Conservation (phyloP, 2,329 filamentous ascomycete genomes). For the Incumbomyces lentus region DNA sequence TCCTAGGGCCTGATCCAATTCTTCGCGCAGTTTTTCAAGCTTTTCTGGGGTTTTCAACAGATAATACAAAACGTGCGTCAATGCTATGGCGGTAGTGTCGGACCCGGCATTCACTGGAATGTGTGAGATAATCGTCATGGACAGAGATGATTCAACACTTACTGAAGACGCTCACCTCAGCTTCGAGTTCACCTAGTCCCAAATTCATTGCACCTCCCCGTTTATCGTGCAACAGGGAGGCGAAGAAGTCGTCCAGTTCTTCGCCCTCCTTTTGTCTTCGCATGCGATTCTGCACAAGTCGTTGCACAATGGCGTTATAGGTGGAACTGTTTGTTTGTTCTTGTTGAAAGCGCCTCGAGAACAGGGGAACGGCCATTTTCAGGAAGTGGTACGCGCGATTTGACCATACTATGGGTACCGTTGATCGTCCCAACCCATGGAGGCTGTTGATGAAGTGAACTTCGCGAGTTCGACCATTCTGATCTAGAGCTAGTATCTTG, state of each 20-base stretch:
- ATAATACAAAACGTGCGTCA: constrained; percentile 2
- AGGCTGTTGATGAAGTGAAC: constrained; percentile 18
- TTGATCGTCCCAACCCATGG: constrained; percentile 5
- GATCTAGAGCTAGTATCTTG: constrained; percentile 18
- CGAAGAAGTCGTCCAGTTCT: constrained; percentile 46
- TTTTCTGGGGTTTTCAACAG: constrained; percentile 5
- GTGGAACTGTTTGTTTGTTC: constrained; percentile 20
- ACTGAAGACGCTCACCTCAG: constrained; percentile 10
- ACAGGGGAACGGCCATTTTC: constrained; percentile 12
- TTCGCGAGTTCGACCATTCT: constrained; percentile 15
- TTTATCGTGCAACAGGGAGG: constrained; percentile 39
- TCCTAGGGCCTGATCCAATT: constrained; percentile 9
- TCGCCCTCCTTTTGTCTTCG: constrained; percentile 39
- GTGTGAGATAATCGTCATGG: background rate
- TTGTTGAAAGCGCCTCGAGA: constrained; percentile 16
- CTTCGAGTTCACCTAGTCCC: constrained; percentile 21
- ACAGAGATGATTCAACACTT: background rate
- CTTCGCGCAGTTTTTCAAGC: constrained; percentile 14
- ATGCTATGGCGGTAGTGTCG: constrained; percentile 9
- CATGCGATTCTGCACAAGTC: constrained; percentile 35
- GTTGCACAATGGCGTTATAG: constrained; percentile 38
- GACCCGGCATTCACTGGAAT: background rate
- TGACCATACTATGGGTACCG: constrained; percentile 19
- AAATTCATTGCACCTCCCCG: constrained; percentile 31
- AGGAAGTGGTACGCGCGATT: constrained; percentile 19